Evolutionary conservation across 768 basidiomycete genomes (phyloP).

Genomic region (Dioszegia crocea): DNA sequence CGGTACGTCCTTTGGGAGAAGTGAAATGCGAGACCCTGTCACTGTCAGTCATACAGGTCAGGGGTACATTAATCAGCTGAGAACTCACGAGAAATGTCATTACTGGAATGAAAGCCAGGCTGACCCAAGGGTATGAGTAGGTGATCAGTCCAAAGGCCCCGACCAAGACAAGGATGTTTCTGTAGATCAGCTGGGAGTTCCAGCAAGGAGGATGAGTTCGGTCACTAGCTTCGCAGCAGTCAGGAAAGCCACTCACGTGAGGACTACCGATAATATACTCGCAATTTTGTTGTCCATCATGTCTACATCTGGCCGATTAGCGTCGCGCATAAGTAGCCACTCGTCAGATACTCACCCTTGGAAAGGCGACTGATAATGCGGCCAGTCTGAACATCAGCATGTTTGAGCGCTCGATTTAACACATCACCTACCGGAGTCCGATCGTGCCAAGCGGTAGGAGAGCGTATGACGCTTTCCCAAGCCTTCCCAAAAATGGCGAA

Average conservation of each 20-base stretch:
- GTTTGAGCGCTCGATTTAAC: background rate
- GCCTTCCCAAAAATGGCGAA: conserved; percentile 59
- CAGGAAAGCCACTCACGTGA: too few species aligned
- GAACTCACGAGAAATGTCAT: conserved; percentile 21
- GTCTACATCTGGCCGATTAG: conserved; percentile 34
- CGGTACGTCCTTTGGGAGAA: conserved; percentile 31
- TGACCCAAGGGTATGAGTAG: conserved; percentile 39
- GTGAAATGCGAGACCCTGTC: conserved; percentile 15
- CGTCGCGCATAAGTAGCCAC: too few species aligned
- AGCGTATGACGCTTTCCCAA: conserved; percentile 58
- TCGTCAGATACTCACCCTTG: conserved; percentile 55
- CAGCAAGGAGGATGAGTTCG: too few species aligned
- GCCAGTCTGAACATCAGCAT: conserved; percentile 32
- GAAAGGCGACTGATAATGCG: conserved; percentile 46
- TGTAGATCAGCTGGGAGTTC: conserved; percentile 9
- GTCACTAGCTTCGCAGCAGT: too few species aligned
- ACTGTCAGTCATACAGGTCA: too few species aligned
- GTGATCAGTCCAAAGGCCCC: conserved; percentile 42
- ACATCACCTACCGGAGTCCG: conserved; percentile 53
- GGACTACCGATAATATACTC: conserved; percentile 10
- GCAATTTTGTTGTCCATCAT: conserved; percentile 41
- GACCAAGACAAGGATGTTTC: conserved; percentile 30
- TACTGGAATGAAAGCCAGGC: conserved; percentile 38
- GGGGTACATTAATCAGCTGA: background rate
- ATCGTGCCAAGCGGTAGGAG: conserved; percentile 67